Conservation (phyloP, 2,329 filamentous ascomycete species). For the Alternaria sp. region DNA sequence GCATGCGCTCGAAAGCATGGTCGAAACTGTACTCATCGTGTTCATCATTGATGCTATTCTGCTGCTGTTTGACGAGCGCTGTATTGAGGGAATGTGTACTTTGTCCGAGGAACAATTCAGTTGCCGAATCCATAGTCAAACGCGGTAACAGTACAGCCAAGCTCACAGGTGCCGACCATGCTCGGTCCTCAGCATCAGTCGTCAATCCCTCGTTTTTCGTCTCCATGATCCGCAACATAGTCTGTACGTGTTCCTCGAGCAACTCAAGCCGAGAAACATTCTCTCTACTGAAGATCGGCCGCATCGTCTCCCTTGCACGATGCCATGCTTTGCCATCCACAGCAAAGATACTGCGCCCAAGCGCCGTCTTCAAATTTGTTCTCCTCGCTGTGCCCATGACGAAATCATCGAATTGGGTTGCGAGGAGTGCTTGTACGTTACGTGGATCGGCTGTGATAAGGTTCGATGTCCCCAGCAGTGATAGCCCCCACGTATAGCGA, state of each 20-base stretch:
- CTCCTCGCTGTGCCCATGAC: constrained; percentile 11
- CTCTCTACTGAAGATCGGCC: constrained; percentile 12
- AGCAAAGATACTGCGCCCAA: constrained; percentile 18
- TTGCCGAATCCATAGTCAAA: constrained; percentile 15
- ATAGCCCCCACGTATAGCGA: constrained; percentile 9
- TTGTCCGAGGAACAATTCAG: constrained; percentile 6
- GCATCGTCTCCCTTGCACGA: constrained; percentile 12
- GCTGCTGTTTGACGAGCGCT: background rate
- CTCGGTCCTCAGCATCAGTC: background rate
- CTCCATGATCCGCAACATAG: constrained; percentile 3
- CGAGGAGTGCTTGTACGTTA: constrained; percentile 15
- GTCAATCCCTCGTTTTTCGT: background rate
- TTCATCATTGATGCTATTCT: background rate
- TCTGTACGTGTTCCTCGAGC: constrained; percentile 7
- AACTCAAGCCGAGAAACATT: constrained; percentile 8
- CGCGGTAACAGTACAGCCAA: constrained; percentile 6
- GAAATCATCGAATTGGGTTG: constrained; percentile 13
- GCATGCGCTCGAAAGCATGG: constrained; percentile 13
- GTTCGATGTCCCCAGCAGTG: constrained; percentile 7
- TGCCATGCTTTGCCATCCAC: constrained; percentile 15
- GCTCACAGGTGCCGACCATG: constrained; percentile 8
- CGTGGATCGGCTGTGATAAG: constrained; percentile 12
- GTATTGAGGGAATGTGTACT: constrained; percentile 4
- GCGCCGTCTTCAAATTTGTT: constrained; percentile 9
- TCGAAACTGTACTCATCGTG: background rate